Percentiles rank a stretch among this genome's conserved stretches.
Conservation (phyloP, 1,284 basidiomycete species). For the Trametes sp. region DNA sequence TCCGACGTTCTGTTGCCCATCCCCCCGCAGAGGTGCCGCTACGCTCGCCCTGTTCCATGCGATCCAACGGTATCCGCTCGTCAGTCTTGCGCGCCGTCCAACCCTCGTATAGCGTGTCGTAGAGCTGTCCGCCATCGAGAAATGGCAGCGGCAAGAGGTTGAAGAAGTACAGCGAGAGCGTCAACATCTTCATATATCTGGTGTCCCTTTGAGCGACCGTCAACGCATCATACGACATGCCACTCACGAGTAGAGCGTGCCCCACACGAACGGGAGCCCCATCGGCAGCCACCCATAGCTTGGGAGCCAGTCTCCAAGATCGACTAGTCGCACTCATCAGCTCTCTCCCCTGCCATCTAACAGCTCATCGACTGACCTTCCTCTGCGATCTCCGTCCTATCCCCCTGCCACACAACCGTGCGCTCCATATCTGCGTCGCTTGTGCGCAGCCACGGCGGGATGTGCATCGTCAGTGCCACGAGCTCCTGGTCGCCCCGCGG, state of each 20-base stretch:
- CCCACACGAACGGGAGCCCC: constrained; percentile 47
- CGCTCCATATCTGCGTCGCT: constrained; percentile 20
- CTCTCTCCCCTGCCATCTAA: no score
- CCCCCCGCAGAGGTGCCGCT: no score
- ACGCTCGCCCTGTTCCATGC: constrained; percentile 17
- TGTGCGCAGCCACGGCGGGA: constrained; percentile 26
- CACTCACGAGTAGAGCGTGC: constrained; percentile 57
- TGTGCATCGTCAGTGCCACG: constrained; percentile 52
- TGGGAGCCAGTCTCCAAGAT: constrained; percentile 56
- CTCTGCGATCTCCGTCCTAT: constrained; percentile 68
- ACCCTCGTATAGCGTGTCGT: constrained; percentile 38
- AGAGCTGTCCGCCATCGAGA: constrained; percentile 67
- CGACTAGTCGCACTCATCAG: no score
- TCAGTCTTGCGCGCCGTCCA: background rate
- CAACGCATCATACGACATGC: background rate
- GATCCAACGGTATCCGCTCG: background rate
- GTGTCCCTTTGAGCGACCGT: background rate
- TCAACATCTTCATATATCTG: constrained; percentile 70
- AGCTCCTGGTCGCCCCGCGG: constrained; percentile 56
- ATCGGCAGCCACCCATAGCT: constrained; percentile 55
- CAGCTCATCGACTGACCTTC: constrained; percentile 58
- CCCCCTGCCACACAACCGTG: constrained; percentile 73
- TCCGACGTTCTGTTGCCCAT: no score
- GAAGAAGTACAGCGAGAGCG: constrained; percentile 74
- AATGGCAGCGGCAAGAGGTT: constrained; percentile 72